A percentile compares a stretch with the other conserved stretches of the same genome.
These are phyloP conservation scores for Kazachstania bromeliacearum DNA, from an alignment of 805 yeast genomes.

Conservation along the genomic window DNA sequence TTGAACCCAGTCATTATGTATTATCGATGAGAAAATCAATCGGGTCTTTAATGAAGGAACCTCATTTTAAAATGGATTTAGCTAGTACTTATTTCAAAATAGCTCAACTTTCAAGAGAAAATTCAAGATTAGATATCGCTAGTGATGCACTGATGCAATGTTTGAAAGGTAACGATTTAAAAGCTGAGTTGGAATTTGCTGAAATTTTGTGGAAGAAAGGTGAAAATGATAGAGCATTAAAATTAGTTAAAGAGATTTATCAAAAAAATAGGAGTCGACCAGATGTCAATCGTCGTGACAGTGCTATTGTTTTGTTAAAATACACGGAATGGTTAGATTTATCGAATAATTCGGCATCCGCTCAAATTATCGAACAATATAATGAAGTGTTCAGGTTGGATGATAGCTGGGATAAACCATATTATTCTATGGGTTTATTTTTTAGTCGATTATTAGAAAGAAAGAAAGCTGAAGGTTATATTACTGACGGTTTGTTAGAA, in stretches of 20 bases:
- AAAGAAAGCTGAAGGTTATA: constrained; percentile 35
- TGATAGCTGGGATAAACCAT: constrained; percentile 64
- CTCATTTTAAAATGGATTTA: constrained; percentile 24
- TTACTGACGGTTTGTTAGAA: constrained; percentile 24
- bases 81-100: constrained; percentile 49
- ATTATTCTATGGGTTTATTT: constrained; percentile 70
- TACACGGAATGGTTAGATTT: constrained; percentile 84
- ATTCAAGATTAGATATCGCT: constrained; percentile 62
- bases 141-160: constrained; percentile 55
- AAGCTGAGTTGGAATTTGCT: constrained; percentile 66
- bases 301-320: constrained; percentile 47
- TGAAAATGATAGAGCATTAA: constrained; percentile 75
- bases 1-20: constrained; percentile 50
- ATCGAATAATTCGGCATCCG: constrained; percentile 75
- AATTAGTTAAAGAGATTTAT: constrained; percentile 37
- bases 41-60: constrained; percentile 21
- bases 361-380: constrained; percentile 63
- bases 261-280: constrained; percentile 12
- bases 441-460: constrained; percentile 70
- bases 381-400: constrained; percentile 46
- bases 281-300: constrained; percentile 18
- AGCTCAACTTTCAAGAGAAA: constrained; percentile 57
- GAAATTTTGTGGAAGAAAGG: constrained; percentile 84
- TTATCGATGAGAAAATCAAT: constrained; percentile 51
- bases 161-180: constrained; percentile 23